Conservation (phyloP, 2,329 filamentous ascomycete species). For the Aureobasidium sp. region DNA sequence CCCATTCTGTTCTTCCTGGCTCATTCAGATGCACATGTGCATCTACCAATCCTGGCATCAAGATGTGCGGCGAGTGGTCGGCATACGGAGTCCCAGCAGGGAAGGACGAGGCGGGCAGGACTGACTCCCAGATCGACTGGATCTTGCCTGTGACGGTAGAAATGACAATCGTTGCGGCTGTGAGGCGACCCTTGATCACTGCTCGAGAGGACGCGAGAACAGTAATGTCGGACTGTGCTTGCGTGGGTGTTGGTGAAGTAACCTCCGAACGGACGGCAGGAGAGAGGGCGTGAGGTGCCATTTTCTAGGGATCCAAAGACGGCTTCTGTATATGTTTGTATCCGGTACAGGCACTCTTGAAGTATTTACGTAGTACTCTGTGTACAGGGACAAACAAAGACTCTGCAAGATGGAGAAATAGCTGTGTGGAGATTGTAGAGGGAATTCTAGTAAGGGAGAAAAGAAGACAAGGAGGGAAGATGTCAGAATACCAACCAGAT, state of each 20-base stretch:
- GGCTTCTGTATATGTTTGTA: not conserved
- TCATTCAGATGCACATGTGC: slow-evolving; percentile 98
- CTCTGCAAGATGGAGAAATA: not conserved
- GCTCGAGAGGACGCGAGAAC: slow-evolving; percentile 81
- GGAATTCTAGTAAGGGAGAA: not conserved
- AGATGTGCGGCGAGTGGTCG: slow-evolving; percentile 75
- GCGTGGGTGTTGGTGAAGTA: not conserved
- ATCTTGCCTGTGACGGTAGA: slow-evolving; percentile 80
- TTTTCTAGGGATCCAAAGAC: not conserved
- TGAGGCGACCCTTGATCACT: slow-evolving; percentile 68
- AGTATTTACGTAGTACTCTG: not conserved
- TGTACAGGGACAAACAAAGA: not conserved
- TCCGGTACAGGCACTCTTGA: not conserved
- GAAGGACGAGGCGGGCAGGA: slow-evolving; percentile 72
- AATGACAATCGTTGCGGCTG: slow-evolving; percentile 75
- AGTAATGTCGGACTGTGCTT: slow-evolving; percentile 2
- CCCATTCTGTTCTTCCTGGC: slow-evolving; percentile 94
- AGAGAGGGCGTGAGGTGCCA: slow-evolving; percentile 15
- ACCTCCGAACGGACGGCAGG: not conserved
- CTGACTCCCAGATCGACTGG: slow-evolving; percentile 61
- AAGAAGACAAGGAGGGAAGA: not conserved
- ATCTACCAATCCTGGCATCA: slow-evolving; percentile 88
- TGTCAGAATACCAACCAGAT: not conserved
- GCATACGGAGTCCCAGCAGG: slow-evolving; percentile 65
- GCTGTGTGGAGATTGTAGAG: not conserved